These are phyloP conservation scores for Carpinus fangiana DNA, from an alignment of 306 rosid species.

Conservation along the genomic window DNA sequence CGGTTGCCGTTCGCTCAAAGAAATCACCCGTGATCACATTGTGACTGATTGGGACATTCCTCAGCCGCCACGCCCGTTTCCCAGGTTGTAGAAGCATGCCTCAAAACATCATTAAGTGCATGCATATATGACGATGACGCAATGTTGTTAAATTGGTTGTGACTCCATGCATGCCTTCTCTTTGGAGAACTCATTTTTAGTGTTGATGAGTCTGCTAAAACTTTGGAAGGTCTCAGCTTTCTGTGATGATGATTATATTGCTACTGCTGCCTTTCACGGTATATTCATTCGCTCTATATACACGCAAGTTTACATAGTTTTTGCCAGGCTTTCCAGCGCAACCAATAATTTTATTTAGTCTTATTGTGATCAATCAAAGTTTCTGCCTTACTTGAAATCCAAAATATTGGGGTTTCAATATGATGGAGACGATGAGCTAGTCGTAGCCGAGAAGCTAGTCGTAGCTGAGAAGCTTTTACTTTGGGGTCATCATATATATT, in stretches of 20 bases:
- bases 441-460: too few relatives aligned
- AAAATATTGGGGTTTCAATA: too few relatives aligned
- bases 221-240: constrained; percentile 18
- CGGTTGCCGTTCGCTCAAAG: constrained; percentile 80
- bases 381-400: too few relatives aligned
- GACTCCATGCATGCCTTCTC: background rate
- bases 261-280: constrained; percentile 22
- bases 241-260: constrained; percentile 25
- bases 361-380: too few relatives aligned
- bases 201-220: background rate
- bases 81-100: constrained; percentile 53
- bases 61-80: constrained; percentile 36
- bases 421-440: too few relatives aligned
- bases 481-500: too few relatives aligned
- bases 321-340: too few relatives aligned
- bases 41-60: constrained; percentile 74
- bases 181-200: too few relatives aligned
- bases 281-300: background rate
- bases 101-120: background rate
- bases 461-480: too few relatives aligned
- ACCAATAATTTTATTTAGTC: too few relatives aligned
- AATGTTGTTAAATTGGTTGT: constrained; percentile 1
- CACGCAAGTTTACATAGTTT: background rate
- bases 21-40: constrained; percentile 85
- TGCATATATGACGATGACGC: background rate